Percentiles rank a stretch among this genome's conserved stretches.
Conservation (phyloP, 2,329 filamentous ascomycete genomes). For the Cordyceps fumosorosea region DNA sequence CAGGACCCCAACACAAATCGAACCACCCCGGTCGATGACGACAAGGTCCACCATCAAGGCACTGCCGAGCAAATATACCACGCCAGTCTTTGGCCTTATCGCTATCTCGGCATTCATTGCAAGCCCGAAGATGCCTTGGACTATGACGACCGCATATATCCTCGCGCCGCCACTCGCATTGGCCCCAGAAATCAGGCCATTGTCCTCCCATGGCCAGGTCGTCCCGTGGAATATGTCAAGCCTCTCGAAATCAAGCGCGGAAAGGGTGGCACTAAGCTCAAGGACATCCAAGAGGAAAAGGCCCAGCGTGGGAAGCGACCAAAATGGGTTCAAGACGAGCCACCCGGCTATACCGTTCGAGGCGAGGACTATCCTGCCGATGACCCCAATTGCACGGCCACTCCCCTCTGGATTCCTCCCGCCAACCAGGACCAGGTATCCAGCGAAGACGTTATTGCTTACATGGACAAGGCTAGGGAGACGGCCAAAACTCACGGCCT, state of each 20-base stretch:
- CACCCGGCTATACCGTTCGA: conserved; percentile 73
- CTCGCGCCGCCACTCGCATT: conserved; percentile 84
- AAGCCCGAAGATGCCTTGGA: conserved; percentile 92
- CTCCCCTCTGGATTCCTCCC: conserved; percentile 72
- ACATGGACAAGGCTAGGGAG: conserved; percentile 63
- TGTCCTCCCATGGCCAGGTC: conserved; percentile 77
- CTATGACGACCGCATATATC: conserved; percentile 96
- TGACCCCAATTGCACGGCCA: conserved; percentile 68
- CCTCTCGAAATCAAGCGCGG: conserved; percentile 73
- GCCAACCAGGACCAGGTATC: conserved; percentile 41
- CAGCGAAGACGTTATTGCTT: conserved; percentile 62
- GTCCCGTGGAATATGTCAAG: conserved; percentile 84
- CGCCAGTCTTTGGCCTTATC: conserved; percentile 91
- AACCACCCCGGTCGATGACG: conserved; percentile 58
- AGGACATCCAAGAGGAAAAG: conserved; percentile 81
- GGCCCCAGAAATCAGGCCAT: conserved; percentile 88
- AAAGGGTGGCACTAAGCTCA: conserved; percentile 72
- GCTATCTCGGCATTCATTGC: conserved; percentile 93
- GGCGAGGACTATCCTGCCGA: conserved; percentile 70
- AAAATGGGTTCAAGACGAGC: conserved; percentile 91
- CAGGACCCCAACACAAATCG: conserved; percentile 50
- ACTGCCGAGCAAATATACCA: conserved; percentile 88
- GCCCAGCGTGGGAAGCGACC: conserved; percentile 72
- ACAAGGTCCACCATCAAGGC: conserved; percentile 46
- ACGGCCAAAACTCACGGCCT: conserved; percentile 64